Conservation (phyloP, 139 green algal genomes). For the Auxenochlorella pyrenoidosa region DNA sequence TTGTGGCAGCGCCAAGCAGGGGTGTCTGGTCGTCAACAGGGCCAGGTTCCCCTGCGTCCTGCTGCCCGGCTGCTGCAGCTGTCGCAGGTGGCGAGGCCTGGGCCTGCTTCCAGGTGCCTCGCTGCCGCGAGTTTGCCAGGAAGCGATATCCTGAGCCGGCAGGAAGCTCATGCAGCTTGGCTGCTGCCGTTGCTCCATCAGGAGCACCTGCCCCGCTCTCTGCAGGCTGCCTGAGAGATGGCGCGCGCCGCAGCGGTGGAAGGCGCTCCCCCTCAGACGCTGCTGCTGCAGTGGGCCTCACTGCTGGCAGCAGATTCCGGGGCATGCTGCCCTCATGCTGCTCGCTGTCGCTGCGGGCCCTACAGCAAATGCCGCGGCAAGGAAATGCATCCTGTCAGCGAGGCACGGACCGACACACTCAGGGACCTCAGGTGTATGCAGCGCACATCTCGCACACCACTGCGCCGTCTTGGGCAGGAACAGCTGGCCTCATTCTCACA, state of each 20-base stretch:
- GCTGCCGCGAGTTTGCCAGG: background rate
- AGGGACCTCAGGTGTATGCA: too few species aligned
- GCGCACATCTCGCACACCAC: too few species aligned
- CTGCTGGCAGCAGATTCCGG: slow-evolving; percentile 1
- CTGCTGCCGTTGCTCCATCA: background rate
- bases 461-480: background rate
- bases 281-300: background rate
- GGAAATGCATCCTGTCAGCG: background rate
- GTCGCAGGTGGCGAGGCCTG: background rate
- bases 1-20: too few species aligned
- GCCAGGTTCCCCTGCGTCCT: background rate
- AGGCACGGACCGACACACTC: too few species aligned
- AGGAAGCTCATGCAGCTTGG: background rate
- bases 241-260: background rate
- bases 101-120: background rate
- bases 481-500: background rate
- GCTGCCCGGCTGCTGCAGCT: background rate
- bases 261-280: background rate
- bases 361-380: background rate
- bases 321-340: background rate
- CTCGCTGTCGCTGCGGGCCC: slow-evolving; percentile 19
- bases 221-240: background rate
- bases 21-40: background rate
- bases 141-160: background rate
- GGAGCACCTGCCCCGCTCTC: background rate